Percentiles rank a stretch among this genome's conserved stretches.
phyloP scores from a whole-genome alignment of 139 green algal species.

The Tetradesmus obliquus region DNA sequence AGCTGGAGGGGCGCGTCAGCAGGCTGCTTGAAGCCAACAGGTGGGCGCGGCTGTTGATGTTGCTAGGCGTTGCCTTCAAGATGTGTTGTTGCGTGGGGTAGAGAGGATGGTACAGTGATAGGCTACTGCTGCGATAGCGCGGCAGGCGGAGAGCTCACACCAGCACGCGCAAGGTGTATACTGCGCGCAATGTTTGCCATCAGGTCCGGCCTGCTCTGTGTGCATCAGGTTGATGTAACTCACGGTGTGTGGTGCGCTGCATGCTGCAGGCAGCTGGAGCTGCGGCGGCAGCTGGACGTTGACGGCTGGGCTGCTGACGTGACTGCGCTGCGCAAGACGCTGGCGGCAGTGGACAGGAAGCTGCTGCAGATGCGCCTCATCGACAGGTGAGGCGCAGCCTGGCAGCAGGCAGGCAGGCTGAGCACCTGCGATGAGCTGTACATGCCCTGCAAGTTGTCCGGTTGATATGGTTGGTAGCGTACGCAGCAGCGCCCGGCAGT shows the following conservation, averaged over 20 bases:
- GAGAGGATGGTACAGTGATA: too few species aligned
- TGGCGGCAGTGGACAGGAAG: conserved; percentile 69
- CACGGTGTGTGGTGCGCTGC: not conserved
- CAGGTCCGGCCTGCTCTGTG: too few species aligned
- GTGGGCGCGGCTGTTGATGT: not conserved
- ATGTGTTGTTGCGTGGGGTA: not conserved
- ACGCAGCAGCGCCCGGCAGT: too few species aligned
- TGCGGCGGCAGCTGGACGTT: conserved; percentile 66
- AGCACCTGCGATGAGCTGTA: too few species aligned
- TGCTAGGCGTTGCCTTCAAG: not conserved
- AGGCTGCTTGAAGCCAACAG: conserved; percentile 53
- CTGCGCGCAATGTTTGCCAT: too few species aligned
- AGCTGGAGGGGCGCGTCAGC: conserved; percentile 61
- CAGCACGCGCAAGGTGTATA: too few species aligned
- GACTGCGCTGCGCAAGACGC: conserved; percentile 66
- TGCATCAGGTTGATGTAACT: not conserved
- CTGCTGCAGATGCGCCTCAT: conserved; percentile 72
- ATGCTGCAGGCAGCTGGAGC: conserved; percentile 57
- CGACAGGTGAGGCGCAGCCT: conserved; percentile 35
- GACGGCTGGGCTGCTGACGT: conserved; percentile 76
- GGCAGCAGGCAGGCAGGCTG: too few species aligned
- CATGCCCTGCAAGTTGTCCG: too few species aligned
- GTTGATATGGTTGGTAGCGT: too few species aligned
- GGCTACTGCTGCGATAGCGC: too few species aligned
- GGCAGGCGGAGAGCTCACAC: too few species aligned